Evolutionary conservation across 1,284 basidiomycete genomes (phyloP), one percentile per base, ranked within the genome.

Genomic region (Erythrobasidium hasegawianum): DNA sequence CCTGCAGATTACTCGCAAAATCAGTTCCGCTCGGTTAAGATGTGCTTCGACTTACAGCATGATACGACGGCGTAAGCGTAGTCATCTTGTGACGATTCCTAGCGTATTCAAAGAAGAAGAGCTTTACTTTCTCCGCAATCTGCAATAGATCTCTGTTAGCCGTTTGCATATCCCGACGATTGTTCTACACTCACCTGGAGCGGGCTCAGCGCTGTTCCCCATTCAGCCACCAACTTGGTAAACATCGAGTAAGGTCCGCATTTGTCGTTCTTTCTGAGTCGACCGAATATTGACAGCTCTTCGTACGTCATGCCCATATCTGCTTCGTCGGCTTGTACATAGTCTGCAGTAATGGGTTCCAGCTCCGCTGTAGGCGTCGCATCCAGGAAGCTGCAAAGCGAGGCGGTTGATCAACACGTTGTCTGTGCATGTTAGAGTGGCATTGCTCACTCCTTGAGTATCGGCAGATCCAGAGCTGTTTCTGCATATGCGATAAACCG

Each of bases 31-130:
- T 24, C 40, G 47, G 45, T 20, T 20, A 57, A 22, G 20, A 57
- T 20, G 52, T 40, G 54, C 45, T 56, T 11, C 13, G 24, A 55
- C 50, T 38, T n/a, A 50, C 93, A 71, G 96, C 94, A 77, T 98
- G 96, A 73, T 98, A 97, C 2, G 90, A 85, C 0, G 95, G 96
- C 0, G 96, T 98, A 69, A 99, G 76, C 0, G 94, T 98, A 9
- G 96, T 98, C 95, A 98, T 98, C 84, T 98, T 98, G 79, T 98
- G 95, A 59, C 96, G 81, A 78, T 98, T 99, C 67, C 94, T 83
- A 0, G 95, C 95, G 73, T 99, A 87, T 77, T 95, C 91, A 75
- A 94, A 96, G 82, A 92, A 98, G 82, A 98, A 98, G 64, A 87
- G 80, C 78, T 98, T 97, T 73, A 98, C 95, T 80, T 97, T 98